Conservation (phyloP, 176 grass and related monocot species). For the Oryza australiensis region DNA sequence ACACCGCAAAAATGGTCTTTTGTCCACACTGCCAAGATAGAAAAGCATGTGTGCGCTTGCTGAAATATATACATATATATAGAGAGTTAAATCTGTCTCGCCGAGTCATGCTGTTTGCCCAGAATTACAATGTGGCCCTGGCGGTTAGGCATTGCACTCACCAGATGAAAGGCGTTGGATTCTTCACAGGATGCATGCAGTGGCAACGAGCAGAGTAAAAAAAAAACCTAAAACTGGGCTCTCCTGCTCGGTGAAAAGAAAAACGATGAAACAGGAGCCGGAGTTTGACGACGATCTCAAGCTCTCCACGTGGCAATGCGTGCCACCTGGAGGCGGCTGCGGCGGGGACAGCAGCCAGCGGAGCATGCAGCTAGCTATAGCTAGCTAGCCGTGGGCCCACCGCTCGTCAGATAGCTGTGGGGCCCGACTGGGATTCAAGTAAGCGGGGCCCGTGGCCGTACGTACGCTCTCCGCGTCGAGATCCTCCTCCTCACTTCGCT, state of each 20-base stretch:
- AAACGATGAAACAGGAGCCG: no score
- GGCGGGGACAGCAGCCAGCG: neutral
- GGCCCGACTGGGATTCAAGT: neutral
- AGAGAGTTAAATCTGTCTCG: neutral
- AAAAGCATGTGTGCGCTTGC: neutral
- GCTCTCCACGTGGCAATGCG: neutral
- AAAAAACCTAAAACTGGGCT: no score
- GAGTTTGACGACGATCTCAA: no score
- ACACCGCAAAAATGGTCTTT: neutral
- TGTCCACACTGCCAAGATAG: constrained; percentile 16
- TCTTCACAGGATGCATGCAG: no score
- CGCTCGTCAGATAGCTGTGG: constrained; percentile 15
- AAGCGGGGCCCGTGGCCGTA: neutral
- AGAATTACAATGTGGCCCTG: neutral
- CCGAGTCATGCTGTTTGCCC: neutral
- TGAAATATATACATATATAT: neutral
- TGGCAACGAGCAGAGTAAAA: no score
- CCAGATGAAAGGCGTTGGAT: no score
- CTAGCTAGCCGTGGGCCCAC: neutral
- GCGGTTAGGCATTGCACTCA: neutral
- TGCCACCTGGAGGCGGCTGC: neutral
- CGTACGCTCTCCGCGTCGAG: constrained; percentile 30
- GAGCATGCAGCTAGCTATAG: neutral
- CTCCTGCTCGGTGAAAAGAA: no score
- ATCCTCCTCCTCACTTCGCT: neutral